A percentile compares a stretch with the other conserved stretches of the same genome.
Conservation (phyloP, 345 rosid genomes). For the Cardamine occulta region DNA sequence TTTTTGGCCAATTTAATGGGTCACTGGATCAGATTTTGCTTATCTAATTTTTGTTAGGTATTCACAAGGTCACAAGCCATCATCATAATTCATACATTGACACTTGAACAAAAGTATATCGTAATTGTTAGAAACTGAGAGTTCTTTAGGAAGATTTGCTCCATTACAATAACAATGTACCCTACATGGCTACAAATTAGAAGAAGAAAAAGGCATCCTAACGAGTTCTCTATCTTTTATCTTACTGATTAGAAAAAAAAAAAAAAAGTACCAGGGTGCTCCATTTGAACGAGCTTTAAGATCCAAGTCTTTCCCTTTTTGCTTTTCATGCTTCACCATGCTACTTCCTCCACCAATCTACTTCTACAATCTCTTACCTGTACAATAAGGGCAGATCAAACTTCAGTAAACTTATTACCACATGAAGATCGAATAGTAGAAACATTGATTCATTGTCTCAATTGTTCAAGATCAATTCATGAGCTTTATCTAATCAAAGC, state of each 20-base stretch:
- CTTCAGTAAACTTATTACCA: slow-evolving; percentile 6
- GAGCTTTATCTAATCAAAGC: background rate
- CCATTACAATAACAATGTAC: slow-evolving; percentile 20
- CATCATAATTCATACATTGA: slow-evolving; percentile 24
- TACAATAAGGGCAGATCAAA: background rate
- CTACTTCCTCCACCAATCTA: slow-evolving; percentile 30
- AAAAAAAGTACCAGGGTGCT: slow-evolving; percentile 29
- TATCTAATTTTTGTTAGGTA: background rate
- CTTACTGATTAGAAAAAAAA: slow-evolving; percentile 24
- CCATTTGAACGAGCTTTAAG: slow-evolving; percentile 16
- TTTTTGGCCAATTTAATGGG: background rate
- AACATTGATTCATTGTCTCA: background rate
- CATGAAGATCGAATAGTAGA: background rate
- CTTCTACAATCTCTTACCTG: slow-evolving; percentile 34
- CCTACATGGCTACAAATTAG: slow-evolving; percentile 17
- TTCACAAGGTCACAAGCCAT: background rate
- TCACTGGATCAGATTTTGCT: background rate
- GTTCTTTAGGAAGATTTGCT: background rate
- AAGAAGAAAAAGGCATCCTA: background rate
- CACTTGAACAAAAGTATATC: slow-evolving; percentile 33
- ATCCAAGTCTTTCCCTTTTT: background rate
- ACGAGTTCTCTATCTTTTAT: slow-evolving; percentile 24
- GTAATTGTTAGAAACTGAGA: slow-evolving; percentile 30
- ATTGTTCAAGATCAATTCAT: background rate
- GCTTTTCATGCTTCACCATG: slow-evolving; percentile 1